Evolutionary conservation across 768 basidiomycete species (phyloP).

Genomic region (Inosperma sp.): DNA sequence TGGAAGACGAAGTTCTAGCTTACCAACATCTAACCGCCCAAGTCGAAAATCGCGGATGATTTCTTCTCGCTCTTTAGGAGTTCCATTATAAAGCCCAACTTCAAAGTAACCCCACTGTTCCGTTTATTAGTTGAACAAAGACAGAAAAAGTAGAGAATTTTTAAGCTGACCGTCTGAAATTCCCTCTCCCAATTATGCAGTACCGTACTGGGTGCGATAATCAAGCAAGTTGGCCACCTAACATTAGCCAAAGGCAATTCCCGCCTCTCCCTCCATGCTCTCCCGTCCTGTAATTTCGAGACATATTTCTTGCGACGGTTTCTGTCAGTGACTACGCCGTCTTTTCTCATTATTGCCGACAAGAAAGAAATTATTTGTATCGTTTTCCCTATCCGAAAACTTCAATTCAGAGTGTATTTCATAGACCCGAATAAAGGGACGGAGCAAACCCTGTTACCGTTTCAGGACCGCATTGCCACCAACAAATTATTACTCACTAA

Average conservation of each 20-base stretch:
- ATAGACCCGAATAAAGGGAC: no score
- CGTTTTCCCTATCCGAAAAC: conserved; percentile 96
- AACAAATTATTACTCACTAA: conserved; percentile 37
- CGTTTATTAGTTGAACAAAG: conserved; percentile 2
- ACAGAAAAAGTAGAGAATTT: neutral
- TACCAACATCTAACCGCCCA: conserved; percentile 82
- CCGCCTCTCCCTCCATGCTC: conserved; percentile 48
- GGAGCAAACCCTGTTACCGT: no score
- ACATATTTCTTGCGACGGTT: conserved; percentile 63
- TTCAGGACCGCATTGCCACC: no score
- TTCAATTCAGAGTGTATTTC: no score
- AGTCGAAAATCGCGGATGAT: conserved; percentile 69
- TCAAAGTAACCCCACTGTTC: conserved; percentile 92
- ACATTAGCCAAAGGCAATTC: conserved; percentile 61
- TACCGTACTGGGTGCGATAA: conserved; percentile 83
- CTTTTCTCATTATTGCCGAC: conserved; percentile 87
- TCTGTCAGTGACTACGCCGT: conserved; percentile 59
- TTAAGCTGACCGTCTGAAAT: conserved; percentile 70
- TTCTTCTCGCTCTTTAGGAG: conserved; percentile 45
- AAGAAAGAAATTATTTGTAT: conserved; percentile 90
- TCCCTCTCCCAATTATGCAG: conserved; percentile 89
- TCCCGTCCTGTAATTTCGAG: conserved; percentile 57
- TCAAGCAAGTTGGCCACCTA: conserved; percentile 82
- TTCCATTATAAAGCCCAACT: conserved; percentile 65
- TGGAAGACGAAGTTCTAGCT: conserved; percentile 25